These are phyloP conservation scores for Gloeopeniophorella convolvens DNA, from an alignment of 768 basidiomycete species.

Conservation along the genomic window DNA sequence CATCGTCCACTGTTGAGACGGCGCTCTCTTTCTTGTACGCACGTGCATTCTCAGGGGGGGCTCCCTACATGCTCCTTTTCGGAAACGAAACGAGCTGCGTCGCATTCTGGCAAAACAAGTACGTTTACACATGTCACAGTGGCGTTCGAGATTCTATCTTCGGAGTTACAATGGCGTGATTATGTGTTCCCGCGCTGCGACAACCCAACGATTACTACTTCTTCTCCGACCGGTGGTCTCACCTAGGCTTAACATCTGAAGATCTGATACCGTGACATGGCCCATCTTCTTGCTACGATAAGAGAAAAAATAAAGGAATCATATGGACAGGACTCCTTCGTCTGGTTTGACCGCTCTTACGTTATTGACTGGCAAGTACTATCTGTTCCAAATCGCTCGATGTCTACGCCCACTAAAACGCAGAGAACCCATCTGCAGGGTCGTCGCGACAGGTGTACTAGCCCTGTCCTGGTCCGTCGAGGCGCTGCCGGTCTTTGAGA, in stretches of 20 bases:
- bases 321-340: constrained; percentile 23
- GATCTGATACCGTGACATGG: background rate
- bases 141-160: too few species aligned
- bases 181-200: too few species aligned
- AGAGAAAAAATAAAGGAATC: constrained; percentile 8
- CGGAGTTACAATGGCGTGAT: too few species aligned
- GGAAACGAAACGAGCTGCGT: too few species aligned
- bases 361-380: constrained; percentile 45
- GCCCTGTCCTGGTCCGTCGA: constrained; percentile 35
- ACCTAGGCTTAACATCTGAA: background rate
- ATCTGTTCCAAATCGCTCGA: background rate
- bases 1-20: background rate
- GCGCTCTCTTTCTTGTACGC: too few species aligned
- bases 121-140: too few species aligned
- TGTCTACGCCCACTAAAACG: constrained; percentile 25
- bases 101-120: too few species aligned
- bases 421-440: constrained; percentile 22
- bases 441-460: constrained; percentile 35
- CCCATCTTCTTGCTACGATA: constrained; percentile 3
- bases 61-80: too few species aligned
- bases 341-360: constrained; percentile 37
- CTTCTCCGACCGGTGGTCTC: too few species aligned
- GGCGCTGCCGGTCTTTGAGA: constrained; percentile 26
- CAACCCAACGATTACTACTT: too few species aligned
- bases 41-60: too few species aligned